Evolutionary conservation across 179 eudicot species (phyloP).

Genomic region (Spinacia oleracea): DNA sequence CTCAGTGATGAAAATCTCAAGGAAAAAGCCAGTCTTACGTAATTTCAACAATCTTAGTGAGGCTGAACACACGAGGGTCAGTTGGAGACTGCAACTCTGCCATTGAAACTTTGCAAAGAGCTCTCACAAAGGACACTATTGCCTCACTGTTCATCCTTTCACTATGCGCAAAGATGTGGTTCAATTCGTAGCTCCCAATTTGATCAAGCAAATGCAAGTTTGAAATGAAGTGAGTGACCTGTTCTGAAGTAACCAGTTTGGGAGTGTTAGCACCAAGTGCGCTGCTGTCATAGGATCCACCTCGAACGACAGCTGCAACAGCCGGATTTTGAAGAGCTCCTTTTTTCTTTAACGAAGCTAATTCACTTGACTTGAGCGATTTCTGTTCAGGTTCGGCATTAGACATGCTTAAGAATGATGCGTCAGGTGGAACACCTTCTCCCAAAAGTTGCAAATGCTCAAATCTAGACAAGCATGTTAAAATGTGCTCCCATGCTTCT

Average conservation of each 20-base stretch:
- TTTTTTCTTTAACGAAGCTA: conserved; percentile 70
- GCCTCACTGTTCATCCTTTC: conserved; percentile 98
- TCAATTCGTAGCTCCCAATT: conserved; percentile 92
- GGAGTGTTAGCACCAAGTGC: conserved; percentile 56
- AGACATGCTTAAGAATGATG: conserved; percentile 70
- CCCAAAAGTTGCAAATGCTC: conserved; percentile 97
- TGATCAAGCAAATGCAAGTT: conserved; percentile 96
- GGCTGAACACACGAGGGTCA: conserved; percentile 97
- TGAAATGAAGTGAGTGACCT: conserved; percentile 80
- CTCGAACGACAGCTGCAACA: conserved; percentile 93
- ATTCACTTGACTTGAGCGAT: conserved; percentile 50
- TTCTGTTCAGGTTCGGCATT: conserved; percentile 72
- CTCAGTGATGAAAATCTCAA: conserved; percentile 6
- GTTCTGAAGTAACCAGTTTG: conserved; percentile 86
- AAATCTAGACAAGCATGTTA: conserved; percentile 94
- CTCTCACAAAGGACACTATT: conserved; percentile 94
- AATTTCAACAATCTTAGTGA: conserved; percentile 96
- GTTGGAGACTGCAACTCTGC: conserved; percentile 96
- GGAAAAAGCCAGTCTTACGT: conserved; percentile 71
- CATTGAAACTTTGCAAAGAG: conserved; percentile 97
- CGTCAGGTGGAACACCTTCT: conserved; percentile 98
- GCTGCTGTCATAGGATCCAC: conserved; percentile 97
- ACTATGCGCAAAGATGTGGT: conserved; percentile 99
- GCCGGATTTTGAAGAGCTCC: conserved; percentile 94
- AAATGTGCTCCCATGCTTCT: conserved; percentile 98